Evolutionary conservation across 441 rosid species (phyloP), one percentile per base, ranked within the genome.

Genomic region (Lagerstroemia fauriei): DNA sequence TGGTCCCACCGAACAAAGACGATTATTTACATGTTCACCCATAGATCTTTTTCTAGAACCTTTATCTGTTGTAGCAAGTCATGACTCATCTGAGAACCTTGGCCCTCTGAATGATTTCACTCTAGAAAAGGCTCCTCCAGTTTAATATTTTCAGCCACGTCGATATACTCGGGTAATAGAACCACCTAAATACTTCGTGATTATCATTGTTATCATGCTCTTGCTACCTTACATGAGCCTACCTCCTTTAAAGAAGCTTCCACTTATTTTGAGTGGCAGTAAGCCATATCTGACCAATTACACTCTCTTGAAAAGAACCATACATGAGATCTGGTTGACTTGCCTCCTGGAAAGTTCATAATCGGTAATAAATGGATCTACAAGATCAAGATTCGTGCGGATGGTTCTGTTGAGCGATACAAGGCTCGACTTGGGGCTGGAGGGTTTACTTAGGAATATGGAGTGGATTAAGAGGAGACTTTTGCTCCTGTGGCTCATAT

Each of bases 331-430:
- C 12, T 78, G 13, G 81, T 78, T 65, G 34, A 41, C 46, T 31
- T 51, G 24, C 74, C 44, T 29, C 46, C 17, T 3, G 10, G 63
- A 14, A 68, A 47, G 27, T 14, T 47, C 12, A 14, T 68, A 14
- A 57, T 48, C 14, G 13, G 65, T 10, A 22, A n/a, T 38, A 77
- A 76, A 76, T 76, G 79, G 79, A 57, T 29, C 24, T 76, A 56
- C 22, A 76, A 76, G 22, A 76, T 76, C 4, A 76, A 76, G 31
- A 76, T 32, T 29, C 69, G n/a, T 32, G 29, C 69, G 29, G 57
- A 76, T 76, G 78, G 61, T 46, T 56, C 34, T 0, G 10, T 61
- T 20, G 47, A 77, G 3, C 12, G 11, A 2, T 41, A 41, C 44
- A 32, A 75, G 32, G n/a, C 8, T 51, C n/a, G 1, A 1, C 44